Conservation (phyloP, 768 basidiomycete genomes). For the Russula sp. region DNA sequence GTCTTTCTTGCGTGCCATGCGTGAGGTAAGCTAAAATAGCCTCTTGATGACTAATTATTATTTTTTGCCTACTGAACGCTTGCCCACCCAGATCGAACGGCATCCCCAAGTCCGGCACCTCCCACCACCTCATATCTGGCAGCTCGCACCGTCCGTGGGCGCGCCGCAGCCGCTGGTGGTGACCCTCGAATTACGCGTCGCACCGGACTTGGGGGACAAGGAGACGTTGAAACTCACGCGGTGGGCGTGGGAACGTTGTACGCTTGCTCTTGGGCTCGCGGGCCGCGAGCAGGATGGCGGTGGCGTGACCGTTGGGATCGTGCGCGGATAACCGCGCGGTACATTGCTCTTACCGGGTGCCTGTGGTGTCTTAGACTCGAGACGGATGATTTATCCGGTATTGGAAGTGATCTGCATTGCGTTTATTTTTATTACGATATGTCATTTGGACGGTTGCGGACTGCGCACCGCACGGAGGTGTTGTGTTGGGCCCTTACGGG, state of each 20-base stretch:
- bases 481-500: no score
- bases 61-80: not conserved
- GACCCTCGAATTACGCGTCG: conserved; percentile 75
- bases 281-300: conserved; percentile 40
- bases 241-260: conserved; percentile 70
- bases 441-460: no score
- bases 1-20: conserved; percentile 70
- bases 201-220: conserved; percentile 55
- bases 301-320: conserved; percentile 71
- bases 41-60: not conserved
- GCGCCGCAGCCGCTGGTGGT: conserved; percentile 49
- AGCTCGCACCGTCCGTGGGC: conserved; percentile 44
- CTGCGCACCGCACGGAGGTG: no score
- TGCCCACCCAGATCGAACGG: conserved; percentile 55
- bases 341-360: not conserved
- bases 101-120: conserved; percentile 81
- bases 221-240: conserved; percentile 66
- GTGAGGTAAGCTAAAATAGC: conserved; percentile 48
- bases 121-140: conserved; percentile 85
- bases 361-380: not conserved
- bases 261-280: conserved; percentile 41
- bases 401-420: no score
- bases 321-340: conserved; percentile 41
- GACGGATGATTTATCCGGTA: not conserved
- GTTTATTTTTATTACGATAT: no score